Evolutionary conservation across 352 stramenopile genomes (phyloP), one percentile per base, ranked within the genome.

Genomic region (Globisporangium middletonii): DNA sequence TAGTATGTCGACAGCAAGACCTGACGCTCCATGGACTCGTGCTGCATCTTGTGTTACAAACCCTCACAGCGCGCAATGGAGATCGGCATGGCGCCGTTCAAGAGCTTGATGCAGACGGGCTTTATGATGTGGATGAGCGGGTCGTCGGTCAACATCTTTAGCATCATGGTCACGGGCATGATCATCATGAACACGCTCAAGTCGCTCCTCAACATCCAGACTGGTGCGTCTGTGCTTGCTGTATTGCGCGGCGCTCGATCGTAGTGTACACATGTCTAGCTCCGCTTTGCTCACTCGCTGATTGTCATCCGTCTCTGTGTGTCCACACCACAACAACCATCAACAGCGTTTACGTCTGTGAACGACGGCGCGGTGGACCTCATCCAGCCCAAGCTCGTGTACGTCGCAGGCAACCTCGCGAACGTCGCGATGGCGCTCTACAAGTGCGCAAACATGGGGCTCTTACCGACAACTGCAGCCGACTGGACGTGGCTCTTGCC

Each of bases 41-140:
- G 6, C 19, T 62, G n/a, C 18, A 41, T 38, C 30, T 7, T 50
- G 19, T 47, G 57, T 53, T 57, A 15, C n/a, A 38, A 50, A 27
- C 52, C 23, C 19, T 0, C 15, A 3, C 53, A 97, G 86, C 83
- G 88, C 48, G 87, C 89, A 19, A 96, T 95, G 85, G 88, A 96
- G 67, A 94, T 97, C 50, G 89, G 85, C 30, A 86, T 81, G 69
- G 84, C 73, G 50, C 91, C 91, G 28, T 95, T 95, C 58, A 97
- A 97, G 76, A 89, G 86, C n/a, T 60, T 98, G 23, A 75, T 97
- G 59, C 95, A 97, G 67, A 97, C 94, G 23, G 92, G 77, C 28
- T 95, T 98, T 67, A 98, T 98, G 92, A 97, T 98, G 86, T 98
- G 91, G 87, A 98, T 98, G 92, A 95, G 83, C 55, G 92, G 92